Evolutionary conservation across 345 rosid species (phyloP).

Genomic region (Sisymbrium irio): DNA sequence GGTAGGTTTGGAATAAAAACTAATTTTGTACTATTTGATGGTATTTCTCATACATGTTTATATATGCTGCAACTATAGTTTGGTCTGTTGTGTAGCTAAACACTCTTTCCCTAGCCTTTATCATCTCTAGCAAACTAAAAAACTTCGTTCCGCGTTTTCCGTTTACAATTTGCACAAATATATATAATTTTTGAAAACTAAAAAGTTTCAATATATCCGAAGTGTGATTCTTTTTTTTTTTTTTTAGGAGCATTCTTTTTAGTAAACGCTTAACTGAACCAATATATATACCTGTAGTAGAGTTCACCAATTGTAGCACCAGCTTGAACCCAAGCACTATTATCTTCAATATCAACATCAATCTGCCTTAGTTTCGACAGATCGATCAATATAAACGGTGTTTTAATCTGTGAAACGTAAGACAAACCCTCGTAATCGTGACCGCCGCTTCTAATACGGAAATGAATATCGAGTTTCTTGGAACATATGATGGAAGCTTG

Average conservation of each 20-base stretch:
- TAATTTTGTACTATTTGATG: too few species aligned
- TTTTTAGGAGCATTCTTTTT: background rate
- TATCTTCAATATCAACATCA: constrained; percentile 36
- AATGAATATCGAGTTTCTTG: constrained; percentile 40
- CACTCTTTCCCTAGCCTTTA: too few species aligned
- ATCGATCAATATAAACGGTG: constrained; percentile 53
- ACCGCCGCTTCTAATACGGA: constrained; percentile 59
- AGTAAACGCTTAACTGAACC: background rate
- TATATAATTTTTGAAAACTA: too few species aligned
- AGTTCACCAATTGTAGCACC: constrained; percentile 69
- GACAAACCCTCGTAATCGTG: constrained; percentile 64
- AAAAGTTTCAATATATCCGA: background rate
- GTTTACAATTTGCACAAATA: too few species aligned
- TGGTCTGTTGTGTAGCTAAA: too few species aligned
- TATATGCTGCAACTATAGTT: too few species aligned
- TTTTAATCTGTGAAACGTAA: constrained; percentile 44
- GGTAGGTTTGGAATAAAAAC: too few species aligned
- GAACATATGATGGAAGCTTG: constrained; percentile 58
- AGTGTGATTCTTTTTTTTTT: background rate
- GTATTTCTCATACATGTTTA: too few species aligned
- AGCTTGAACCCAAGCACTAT: constrained; percentile 57
- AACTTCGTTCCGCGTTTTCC: too few species aligned
- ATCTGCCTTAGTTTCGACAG: constrained; percentile 45
- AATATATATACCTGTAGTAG: constrained; percentile 24
- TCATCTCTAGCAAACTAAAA: too few species aligned